Evolutionary conservation across 441 rosid species (phyloP).

Genomic region (Dalechampia spathulata): DNA sequence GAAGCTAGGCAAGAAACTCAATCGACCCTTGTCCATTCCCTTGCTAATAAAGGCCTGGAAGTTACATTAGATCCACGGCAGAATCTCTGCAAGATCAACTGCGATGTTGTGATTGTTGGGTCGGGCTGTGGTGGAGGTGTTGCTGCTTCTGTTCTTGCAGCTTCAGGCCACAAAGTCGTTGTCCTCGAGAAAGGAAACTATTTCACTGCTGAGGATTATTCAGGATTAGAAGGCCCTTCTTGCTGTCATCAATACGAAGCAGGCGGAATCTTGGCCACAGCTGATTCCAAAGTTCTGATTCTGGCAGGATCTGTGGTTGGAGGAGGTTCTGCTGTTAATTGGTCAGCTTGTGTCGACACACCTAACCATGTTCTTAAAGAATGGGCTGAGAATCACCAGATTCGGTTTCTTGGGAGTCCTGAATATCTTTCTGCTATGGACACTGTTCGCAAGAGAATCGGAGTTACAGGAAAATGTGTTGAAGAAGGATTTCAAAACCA

Average conservation of each 20-base stretch:
- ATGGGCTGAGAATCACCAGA: constrained; percentile 51
- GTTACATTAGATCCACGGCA: constrained; percentile 22
- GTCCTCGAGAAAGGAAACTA: constrained; percentile 86
- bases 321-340: constrained; percentile 83
- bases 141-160: constrained; percentile 72
- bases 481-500: constrained; percentile 72
- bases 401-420: constrained; percentile 36
- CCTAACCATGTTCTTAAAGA: constrained; percentile 58
- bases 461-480: constrained; percentile 53
- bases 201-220: constrained; percentile 44
- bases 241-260: constrained; percentile 43
- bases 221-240: constrained; percentile 65
- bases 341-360: constrained; percentile 80
- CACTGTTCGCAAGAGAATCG: constrained; percentile 57
- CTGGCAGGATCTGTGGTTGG: constrained; percentile 79
- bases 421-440: constrained; percentile 66
- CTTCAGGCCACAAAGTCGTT: constrained; percentile 64
- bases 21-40: constrained; percentile 37
- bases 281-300: constrained; percentile 29
- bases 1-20: constrained; percentile 51
- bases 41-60: constrained; percentile 51
- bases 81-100: constrained; percentile 40
- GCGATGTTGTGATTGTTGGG: constrained; percentile 72
- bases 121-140: constrained; percentile 97
- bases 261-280: constrained; percentile 52